These are phyloP conservation scores for Periconia macrospinosa DNA, from an alignment of 2,329 filamentous ascomycete species.

Conservation along the genomic window DNA sequence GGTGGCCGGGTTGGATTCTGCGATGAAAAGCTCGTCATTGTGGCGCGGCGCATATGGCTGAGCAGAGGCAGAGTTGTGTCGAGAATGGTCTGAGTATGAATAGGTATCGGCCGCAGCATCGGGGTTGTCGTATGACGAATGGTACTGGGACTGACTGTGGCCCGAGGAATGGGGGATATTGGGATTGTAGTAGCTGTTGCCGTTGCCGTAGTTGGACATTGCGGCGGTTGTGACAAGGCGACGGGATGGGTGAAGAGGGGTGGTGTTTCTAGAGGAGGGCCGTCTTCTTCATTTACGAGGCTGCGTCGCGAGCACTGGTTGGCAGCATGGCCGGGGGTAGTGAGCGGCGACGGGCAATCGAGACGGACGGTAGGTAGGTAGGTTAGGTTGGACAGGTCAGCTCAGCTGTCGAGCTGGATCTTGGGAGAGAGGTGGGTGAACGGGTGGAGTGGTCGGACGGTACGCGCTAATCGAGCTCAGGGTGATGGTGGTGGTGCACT, in stretches of 20 bases:
- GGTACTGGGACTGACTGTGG: constrained; percentile 25
- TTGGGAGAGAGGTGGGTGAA: background rate
- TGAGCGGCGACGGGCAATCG: background rate
- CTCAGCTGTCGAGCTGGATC: background rate
- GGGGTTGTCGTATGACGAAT: constrained; percentile 61
- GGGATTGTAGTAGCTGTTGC: constrained; percentile 54
- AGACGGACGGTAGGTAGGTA: background rate
- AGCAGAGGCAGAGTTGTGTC: constrained; percentile 37
- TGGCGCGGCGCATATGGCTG: constrained; percentile 25
- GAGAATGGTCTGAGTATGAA: constrained; percentile 41
- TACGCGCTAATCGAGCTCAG: background rate
- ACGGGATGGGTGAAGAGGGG: constrained; percentile 12
- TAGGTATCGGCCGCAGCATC: constrained; percentile 72
- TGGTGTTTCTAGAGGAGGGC: constrained; percentile 19
- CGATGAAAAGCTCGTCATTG: constrained; percentile 67
- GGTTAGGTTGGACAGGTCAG: background rate
- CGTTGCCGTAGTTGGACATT: constrained; percentile 62
- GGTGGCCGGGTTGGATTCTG: constrained; percentile 28
- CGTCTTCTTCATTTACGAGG: constrained; percentile 40
- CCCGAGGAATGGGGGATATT: constrained; percentile 44
- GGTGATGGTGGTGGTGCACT: background rate
- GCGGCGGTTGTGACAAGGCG: constrained; percentile 13
- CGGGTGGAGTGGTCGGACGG: too few species aligned
- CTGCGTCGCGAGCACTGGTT: constrained; percentile 29
- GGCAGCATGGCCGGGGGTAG: constrained; percentile 37